Evolutionary conservation across 208 protist species (phyloP).

Genomic region (Angomonas desouzai): DNA sequence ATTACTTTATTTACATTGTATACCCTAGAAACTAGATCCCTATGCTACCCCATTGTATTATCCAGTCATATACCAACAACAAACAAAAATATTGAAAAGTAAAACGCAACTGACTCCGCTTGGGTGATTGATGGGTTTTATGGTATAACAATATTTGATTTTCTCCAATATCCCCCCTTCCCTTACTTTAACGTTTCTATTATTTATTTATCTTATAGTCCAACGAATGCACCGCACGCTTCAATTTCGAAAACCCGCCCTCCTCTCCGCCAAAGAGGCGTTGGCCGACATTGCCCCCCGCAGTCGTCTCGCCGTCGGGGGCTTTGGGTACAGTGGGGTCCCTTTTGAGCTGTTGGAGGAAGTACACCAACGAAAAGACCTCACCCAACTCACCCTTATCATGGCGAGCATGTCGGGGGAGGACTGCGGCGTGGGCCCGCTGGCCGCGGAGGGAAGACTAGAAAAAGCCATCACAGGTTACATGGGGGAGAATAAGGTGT

Average conservation of each 20-base stretch:
- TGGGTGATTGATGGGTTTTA: too few species aligned
- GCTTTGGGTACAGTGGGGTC: constrained; percentile 92
- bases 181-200: neutral
- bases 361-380: constrained; percentile 26
- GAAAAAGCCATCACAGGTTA: constrained; percentile 84
- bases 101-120: too few species aligned
- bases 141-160: too few species aligned
- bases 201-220: neutral
- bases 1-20: neutral
- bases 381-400: constrained; percentile 85
- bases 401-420: constrained; percentile 89
- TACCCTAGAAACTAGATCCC: neutral
- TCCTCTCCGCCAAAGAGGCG: constrained; percentile 44
- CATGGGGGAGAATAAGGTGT: constrained; percentile 93
- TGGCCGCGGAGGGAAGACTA: constrained; percentile 74
- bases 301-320: constrained; percentile 61
- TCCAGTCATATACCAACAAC: neutral
- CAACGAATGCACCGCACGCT: constrained; percentile 2
- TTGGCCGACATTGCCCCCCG: constrained; percentile 39
- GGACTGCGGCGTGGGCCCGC: constrained; percentile 89
- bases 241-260: constrained; percentile 17
- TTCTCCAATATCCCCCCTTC: too few species aligned
- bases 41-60: neutral
- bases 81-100: neutral
- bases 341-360: constrained; percentile 86